phyloP scores from a whole-genome alignment of 148 eudicot species.

The Rhododendron ferrugineum region DNA sequence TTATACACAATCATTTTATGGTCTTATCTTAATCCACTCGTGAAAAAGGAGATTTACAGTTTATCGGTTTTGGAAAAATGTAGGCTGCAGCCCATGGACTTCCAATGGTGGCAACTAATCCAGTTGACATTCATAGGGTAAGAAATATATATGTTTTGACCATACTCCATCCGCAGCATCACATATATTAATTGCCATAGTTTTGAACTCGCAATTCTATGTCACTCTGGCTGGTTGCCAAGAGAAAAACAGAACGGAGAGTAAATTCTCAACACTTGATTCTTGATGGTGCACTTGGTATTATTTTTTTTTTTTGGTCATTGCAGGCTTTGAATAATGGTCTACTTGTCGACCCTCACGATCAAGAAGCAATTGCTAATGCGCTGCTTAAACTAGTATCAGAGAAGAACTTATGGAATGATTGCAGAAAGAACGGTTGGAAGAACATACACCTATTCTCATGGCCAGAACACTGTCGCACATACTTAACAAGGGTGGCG shows the following conservation, averaged over 20 bases:
- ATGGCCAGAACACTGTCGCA: constrained; percentile 82
- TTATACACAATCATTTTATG: background rate
- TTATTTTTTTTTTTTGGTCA: background rate
- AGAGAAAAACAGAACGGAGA: background rate
- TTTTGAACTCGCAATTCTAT: background rate
- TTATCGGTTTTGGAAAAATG: background rate
- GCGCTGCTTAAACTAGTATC: constrained; percentile 71
- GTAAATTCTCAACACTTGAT: background rate
- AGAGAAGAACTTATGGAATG: constrained; percentile 64
- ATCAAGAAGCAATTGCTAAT: constrained; percentile 56
- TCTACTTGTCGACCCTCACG: constrained; percentile 71
- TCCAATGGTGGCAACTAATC: constrained; percentile 81
- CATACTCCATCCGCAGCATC: background rate
- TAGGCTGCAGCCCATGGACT: constrained; percentile 90
- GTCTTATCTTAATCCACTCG: background rate
- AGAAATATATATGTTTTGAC: background rate
- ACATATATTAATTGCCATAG: background rate
- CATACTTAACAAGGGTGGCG: constrained; percentile 61
- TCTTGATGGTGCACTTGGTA: background rate
- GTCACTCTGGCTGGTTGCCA: background rate
- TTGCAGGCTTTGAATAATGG: constrained; percentile 69
- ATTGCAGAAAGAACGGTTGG: constrained; percentile 62
- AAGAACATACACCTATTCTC: constrained; percentile 71
- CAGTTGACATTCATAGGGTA: constrained; percentile 73
- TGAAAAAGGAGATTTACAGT: background rate